A percentile compares a stretch with the other conserved stretches of the same genome.
Conservation (phyloP, 805 yeast genomes). For the Maudiozyma pseudohumilis region DNA sequence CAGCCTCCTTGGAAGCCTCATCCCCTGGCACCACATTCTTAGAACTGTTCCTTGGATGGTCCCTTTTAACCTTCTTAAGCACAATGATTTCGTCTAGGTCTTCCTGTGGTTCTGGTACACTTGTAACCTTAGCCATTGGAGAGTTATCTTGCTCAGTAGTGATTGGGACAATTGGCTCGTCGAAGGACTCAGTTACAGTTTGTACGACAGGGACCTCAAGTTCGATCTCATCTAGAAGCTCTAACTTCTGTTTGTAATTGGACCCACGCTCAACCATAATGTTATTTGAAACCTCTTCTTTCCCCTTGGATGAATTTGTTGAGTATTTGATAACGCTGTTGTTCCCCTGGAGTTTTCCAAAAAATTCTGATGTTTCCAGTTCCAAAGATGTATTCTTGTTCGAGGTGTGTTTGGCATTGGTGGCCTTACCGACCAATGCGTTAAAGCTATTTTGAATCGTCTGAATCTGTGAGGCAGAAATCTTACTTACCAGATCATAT, state of each 20-base stretch:
- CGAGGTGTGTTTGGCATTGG: background rate
- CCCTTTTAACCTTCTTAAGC: constrained; percentile 25
- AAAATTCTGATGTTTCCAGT: constrained; percentile 5
- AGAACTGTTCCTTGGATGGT: constrained; percentile 5
- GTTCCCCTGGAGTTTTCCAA: constrained; percentile 8
- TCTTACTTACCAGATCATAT: constrained; percentile 3
- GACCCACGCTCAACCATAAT: constrained; percentile 12
- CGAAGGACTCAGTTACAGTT: background rate
- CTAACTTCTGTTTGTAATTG: constrained; percentile 9
- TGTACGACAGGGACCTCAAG: constrained; percentile 1
- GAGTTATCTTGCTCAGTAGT: too few species aligned
- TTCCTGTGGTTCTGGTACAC: constrained; percentile 6
- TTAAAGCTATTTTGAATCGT: constrained; percentile 8
- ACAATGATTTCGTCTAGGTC: constrained; percentile 34
- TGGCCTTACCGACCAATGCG: background rate
- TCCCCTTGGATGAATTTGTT: too few species aligned
- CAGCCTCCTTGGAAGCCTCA: constrained; percentile 16
- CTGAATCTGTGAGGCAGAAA: constrained; percentile 15
- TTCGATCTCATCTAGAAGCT: constrained; percentile 12
- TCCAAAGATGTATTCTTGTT: background rate
- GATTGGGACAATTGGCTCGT: too few species aligned
- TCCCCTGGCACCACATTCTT: constrained; percentile 3
- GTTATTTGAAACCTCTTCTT: constrained; percentile 5
- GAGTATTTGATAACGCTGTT: constrained; percentile 7
- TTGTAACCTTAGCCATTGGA: too few species aligned